Base-by-base conservation (phyloP, 352 stramenopile genomes). In the Phytophthora nicotianae region DNA sequence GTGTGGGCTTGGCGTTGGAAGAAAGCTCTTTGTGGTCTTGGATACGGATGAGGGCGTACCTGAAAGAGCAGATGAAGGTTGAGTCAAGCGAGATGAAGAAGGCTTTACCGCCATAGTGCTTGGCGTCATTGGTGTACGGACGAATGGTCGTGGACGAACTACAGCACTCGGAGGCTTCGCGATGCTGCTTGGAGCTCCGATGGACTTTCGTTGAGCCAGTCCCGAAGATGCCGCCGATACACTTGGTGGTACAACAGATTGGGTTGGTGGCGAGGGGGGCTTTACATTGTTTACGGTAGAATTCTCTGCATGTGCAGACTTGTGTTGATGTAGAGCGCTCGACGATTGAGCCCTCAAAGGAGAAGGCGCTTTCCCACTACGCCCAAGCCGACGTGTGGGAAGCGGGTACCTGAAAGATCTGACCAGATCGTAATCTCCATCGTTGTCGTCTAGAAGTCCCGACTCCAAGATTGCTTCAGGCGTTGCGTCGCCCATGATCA, bases 401-500 rank as follows among this genome's bases (percentile, higher is more conserved):
- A 57, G 21, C 16, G 68, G 65, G 24, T 80, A 80, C 20, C 38
- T 62, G 35, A 74, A 80, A 6, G 47, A 65, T 38, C 19, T 51
- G 0, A 69, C 41, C 17, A 80, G 55, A 46, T 75, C 65, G 41
- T 65, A 80, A 29, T 80, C 45, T 43, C 13, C 68, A 13, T 64
- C 59, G 8, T 80, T 50, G 10, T 75, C 52, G 32, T 58, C 49
- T 11, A 38, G 50, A 19, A 77, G 54, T 20, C 65, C 62, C 10
- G 68, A 60, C 35, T 69, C 68, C 29, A 80, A 51, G 46, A 77
- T 80, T 23, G 43, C 62, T 61, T 80, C 72, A n/a, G 61, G 64
- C 8, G 23, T 58, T 0, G 52, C 68, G 16, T 68, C 42, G 32
- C 42, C 49, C 72, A 80, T 80, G 47, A 80, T 80, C 16, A 80